A percentile compares a stretch with the other conserved stretches of the same genome.
Conservation (phyloP, 78 protist species). For the Trichosphaerium sp. region DNA sequence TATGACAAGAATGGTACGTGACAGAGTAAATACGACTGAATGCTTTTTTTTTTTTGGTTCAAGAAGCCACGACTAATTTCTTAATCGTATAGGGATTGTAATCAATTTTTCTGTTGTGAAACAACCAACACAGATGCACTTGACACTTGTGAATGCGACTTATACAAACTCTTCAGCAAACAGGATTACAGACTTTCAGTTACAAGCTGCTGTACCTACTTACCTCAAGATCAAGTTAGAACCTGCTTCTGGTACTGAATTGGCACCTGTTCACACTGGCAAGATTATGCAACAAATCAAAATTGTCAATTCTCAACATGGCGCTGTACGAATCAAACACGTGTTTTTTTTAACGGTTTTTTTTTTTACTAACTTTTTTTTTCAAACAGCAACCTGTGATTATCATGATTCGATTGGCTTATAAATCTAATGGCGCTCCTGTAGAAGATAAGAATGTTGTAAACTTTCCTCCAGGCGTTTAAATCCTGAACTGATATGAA, state of each 20-base stretch:
- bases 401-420: background rate
- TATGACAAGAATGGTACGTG: background rate
- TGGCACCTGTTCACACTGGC: background rate
- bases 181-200: constrained; percentile 28
- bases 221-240: background rate
- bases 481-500: background rate
- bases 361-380: background rate
- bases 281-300: background rate
- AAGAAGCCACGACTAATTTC: background rate
- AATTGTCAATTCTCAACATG: background rate
- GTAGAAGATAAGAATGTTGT: background rate
- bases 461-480: background rate
- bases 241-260: background rate
- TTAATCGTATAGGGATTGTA: constrained; percentile 39
- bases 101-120: constrained; percentile 2
- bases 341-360: too few relatives aligned
- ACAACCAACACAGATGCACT: constrained; percentile 7
- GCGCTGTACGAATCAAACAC: background rate
- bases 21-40: background rate
- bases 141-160: constrained; percentile 16
- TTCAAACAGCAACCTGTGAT: background rate
- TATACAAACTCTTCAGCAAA: constrained; percentile 17
- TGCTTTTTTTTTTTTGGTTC: too few relatives aligned
- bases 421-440: background rate
- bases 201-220: constrained; percentile 69